phyloP scores from a whole-genome alignment of 1,284 basidiomycete species.

The Somion occarium region DNA sequence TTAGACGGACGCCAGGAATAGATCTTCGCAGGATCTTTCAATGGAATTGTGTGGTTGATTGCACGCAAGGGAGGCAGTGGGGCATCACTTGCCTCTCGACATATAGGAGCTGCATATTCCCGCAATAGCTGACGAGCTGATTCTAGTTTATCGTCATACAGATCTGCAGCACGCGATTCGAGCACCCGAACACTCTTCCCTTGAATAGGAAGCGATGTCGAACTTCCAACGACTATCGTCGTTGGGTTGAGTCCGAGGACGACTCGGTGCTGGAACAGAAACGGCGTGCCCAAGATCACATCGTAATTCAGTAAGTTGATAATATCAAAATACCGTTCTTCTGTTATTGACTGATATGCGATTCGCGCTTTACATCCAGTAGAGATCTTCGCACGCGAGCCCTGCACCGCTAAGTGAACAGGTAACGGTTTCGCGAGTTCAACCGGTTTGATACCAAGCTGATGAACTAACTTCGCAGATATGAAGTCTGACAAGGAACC shows the following conservation, averaged over 20 bases:
- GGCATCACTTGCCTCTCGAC: conserved; percentile 20
- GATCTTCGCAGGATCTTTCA: conserved; percentile 28
- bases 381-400: conserved; percentile 28
- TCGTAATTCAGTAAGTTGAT: conserved; percentile 25
- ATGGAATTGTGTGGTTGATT: conserved; percentile 35
- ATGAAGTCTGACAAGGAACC: conserved; percentile 37
- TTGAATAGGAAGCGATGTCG: conserved; percentile 12
- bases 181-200: conserved; percentile 14
- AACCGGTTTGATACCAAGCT: conserved; percentile 19
- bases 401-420: conserved; percentile 28
- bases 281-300: conserved; percentile 25
- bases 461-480: conserved; percentile 31
- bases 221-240: conserved; percentile 16
- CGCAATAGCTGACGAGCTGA: conserved; percentile 10
- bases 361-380: conserved; percentile 10
- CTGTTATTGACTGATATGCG: conserved; percentile 28
- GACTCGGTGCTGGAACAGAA: conserved; percentile 23
- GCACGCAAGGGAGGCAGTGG: conserved; percentile 28
- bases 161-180: conserved; percentile 14
- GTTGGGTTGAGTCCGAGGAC: conserved; percentile 20
- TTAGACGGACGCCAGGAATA: conserved; percentile 26
- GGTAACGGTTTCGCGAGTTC: conserved; percentile 23
- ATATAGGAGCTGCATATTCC: conserved; percentile 22
- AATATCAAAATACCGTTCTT: conserved; percentile 25
- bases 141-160: conserved; percentile 16